Evolutionary conservation across 805 yeast genomes (phyloP).

Genomic region (Pichia thaimueangensis): DNA sequence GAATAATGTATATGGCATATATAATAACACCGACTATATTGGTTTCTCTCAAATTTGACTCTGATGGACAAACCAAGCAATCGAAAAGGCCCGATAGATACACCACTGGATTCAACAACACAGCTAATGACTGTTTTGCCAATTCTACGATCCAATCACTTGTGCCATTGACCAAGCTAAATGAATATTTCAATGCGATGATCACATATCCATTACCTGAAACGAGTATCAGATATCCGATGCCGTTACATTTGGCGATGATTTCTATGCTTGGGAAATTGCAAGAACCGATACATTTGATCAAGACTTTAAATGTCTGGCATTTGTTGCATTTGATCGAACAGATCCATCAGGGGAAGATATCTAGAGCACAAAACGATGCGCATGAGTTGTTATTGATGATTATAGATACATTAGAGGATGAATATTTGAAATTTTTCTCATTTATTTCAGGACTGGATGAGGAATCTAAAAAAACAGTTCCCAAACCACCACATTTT

Average conservation of each 20-base stretch:
- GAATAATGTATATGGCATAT: neutral
- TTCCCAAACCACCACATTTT: conserved; percentile 44
- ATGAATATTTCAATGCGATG: conserved; percentile 44
- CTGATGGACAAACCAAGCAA: neutral
- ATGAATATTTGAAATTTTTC: conserved; percentile 40
- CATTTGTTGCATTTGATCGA: conserved; percentile 71
- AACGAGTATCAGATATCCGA: conserved; percentile 25
- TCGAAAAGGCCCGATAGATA: conserved; percentile 56
- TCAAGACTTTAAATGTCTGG: conserved; percentile 67
- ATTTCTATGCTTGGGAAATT: conserved; percentile 47
- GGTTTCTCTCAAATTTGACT: neutral
- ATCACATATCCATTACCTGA: conserved; percentile 1
- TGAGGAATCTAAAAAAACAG: conserved; percentile 17
- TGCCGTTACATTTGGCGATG: conserved; percentile 53
- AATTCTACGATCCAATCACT: conserved; percentile 82
- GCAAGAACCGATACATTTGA: conserved; percentile 52
- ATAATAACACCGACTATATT: conserved; percentile 1
- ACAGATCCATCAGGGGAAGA: conserved; percentile 59
- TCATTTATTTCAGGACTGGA: conserved; percentile 48
- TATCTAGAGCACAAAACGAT: conserved; percentile 83
- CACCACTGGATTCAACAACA: conserved; percentile 78
- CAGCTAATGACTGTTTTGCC: conserved; percentile 88
- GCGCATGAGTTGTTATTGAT: conserved; percentile 89
- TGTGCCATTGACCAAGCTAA: conserved; percentile 52
- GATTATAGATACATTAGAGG: conserved; percentile 68